phyloP scores from a whole-genome alignment of 371 early-diverging fungal genomes.

The Mucor indicus region DNA sequence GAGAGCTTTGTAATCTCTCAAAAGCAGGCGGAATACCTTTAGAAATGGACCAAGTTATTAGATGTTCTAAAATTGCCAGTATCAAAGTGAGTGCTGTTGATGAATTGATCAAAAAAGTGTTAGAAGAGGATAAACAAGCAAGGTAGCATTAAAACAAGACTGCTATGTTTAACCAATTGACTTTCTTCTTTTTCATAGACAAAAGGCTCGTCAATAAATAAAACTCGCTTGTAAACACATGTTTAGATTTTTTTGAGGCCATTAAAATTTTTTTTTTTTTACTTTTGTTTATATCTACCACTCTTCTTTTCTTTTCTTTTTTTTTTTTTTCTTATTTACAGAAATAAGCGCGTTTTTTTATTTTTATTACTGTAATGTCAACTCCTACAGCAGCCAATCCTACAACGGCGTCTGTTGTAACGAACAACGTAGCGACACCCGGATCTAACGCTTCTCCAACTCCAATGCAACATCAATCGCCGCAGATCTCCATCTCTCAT shows the following conservation, averaged over 20 bases:
- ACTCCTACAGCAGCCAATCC: no score
- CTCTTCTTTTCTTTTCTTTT: not conserved
- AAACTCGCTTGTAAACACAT: not conserved
- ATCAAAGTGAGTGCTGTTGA: constrained; percentile 74
- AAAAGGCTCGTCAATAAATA: not conserved
- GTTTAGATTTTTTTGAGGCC: no score
- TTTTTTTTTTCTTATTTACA: not conserved
- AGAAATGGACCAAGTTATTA: constrained; percentile 63
- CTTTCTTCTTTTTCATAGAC: not conserved
- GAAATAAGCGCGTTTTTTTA: not conserved
- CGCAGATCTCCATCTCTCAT: constrained; percentile 49
- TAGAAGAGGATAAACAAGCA: constrained; percentile 49
- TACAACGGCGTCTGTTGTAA: no score
- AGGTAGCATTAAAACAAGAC: constrained; percentile 3
- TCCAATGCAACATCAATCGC: constrained; percentile 85
- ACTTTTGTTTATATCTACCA: no score
- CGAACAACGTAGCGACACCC: constrained; percentile 27
- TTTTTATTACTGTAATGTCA: not conserved
- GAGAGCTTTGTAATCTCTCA: constrained; percentile 86
- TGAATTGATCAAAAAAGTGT: constrained; percentile 61
- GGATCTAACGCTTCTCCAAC: constrained; percentile 37
- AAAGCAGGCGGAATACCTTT: constrained; percentile 91
- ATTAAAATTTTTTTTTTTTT: not conserved
- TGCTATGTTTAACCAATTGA: no score
- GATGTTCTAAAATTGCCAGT: constrained; percentile 74